These are phyloP conservation scores for Tricholoma saponaceum DNA, from an alignment of 768 basidiomycete species.

Conservation along the genomic window DNA sequence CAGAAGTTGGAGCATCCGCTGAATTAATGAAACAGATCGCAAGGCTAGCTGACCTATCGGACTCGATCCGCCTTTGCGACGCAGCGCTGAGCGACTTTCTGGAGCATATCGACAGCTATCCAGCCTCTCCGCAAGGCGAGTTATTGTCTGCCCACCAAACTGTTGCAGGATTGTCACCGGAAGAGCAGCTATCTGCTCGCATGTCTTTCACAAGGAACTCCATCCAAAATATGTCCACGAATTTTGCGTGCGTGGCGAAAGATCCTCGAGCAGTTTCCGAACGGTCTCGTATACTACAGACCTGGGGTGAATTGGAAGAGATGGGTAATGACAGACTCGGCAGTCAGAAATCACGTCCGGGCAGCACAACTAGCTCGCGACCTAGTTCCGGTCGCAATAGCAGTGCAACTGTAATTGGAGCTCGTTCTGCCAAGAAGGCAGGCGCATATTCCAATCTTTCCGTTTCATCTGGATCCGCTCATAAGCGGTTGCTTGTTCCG, in stretches of 20 bases:
- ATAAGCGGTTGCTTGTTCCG: constrained; percentile 45
- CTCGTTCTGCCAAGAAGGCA: constrained; percentile 25
- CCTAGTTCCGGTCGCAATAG: constrained; percentile 57
- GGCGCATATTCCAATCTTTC: constrained; percentile 38
- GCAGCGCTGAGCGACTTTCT: constrained; percentile 78
- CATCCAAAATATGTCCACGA: constrained; percentile 43
- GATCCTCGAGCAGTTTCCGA: constrained; percentile 64
- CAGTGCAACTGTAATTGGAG: constrained; percentile 36
- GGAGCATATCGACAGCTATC: constrained; percentile 84
- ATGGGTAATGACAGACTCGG: constrained; percentile 70
- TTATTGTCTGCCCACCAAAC: constrained; percentile 48
- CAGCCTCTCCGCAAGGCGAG: constrained; percentile 49
- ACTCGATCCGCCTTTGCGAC: constrained; percentile 56
- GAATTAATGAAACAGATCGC: constrained; percentile 48
- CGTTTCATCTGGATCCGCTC: constrained; percentile 30
- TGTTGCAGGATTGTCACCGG: constrained; percentile 42
- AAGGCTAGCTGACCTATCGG: constrained; percentile 50
- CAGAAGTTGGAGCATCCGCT: constrained; percentile 52
- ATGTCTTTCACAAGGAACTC: constrained; percentile 56
- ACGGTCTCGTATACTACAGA: constrained; percentile 64
- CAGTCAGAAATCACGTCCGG: constrained; percentile 60
- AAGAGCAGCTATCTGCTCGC: constrained; percentile 63
- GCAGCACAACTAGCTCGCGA: constrained; percentile 60
- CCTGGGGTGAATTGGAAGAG: constrained; percentile 76
- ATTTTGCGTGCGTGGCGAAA: constrained; percentile 39